Conservation (phyloP, 2,329 filamentous ascomycete species). For the Tolypocladium album region DNA sequence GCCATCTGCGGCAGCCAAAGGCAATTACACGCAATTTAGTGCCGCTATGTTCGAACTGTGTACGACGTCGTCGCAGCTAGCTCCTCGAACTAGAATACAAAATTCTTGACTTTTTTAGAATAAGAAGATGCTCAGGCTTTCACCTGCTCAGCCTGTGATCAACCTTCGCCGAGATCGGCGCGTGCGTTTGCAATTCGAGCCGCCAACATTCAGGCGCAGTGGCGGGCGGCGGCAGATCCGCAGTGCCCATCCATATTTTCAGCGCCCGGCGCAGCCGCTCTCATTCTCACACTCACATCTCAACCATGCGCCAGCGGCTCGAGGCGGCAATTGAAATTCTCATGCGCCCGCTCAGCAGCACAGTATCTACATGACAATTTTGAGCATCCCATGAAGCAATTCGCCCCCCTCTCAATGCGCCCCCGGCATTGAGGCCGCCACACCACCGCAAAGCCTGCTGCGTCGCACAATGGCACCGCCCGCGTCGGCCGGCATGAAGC, state of each 20-base stretch:
- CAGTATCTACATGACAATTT: no score
- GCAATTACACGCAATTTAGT: no score
- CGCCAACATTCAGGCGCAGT: no score
- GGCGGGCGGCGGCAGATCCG: neutral
- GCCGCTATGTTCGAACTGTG: neutral
- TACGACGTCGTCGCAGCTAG: neutral
- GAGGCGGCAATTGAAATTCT: neutral
- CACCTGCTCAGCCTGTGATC: neutral
- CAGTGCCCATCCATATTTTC: neutral
- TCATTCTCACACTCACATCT: neutral
- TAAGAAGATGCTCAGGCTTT: neutral
- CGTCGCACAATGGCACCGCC: conserved; percentile 1
- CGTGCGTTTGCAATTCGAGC: neutral
- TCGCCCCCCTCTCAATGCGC: neutral
- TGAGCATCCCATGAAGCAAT: neutral
- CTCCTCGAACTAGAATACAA: neutral
- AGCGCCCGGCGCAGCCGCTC: neutral
- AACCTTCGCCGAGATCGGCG: neutral
- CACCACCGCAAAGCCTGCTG: neutral
- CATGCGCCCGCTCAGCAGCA: neutral
- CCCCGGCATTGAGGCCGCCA: neutral
- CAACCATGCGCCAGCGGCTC: neutral
- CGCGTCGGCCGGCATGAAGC: conserved; percentile 7
- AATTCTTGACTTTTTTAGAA: neutral
- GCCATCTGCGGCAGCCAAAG: no score